Evolutionary conservation across 1,139 yeast genomes (phyloP).

Genomic region (Candida sp.): DNA sequence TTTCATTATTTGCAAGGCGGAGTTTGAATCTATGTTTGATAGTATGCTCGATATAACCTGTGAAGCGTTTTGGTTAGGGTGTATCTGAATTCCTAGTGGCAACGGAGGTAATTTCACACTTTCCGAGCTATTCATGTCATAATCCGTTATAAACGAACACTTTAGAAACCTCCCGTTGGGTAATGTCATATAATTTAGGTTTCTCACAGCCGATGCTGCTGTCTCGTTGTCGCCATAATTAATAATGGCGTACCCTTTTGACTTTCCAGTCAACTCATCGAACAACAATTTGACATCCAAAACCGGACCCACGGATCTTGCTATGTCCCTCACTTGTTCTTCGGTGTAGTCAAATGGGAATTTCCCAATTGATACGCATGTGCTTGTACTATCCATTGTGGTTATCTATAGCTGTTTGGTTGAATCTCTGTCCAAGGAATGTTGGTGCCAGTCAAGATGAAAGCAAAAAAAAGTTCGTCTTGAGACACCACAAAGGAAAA

Average conservation of each 20-base stretch:
- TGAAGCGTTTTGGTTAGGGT: conserved; percentile 55
- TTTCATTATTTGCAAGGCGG: conserved; percentile 57
- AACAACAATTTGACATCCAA: conserved; percentile 75
- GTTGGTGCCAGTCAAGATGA: background rate
- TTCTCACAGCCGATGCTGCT: conserved; percentile 91
- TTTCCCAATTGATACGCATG: conserved; percentile 39
- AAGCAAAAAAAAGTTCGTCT: background rate
- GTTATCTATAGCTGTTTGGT: background rate
- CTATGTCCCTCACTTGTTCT: conserved; percentile 84
- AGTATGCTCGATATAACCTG: conserved; percentile 67
- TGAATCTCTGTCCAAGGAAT: background rate
- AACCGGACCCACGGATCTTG: conserved; percentile 88
- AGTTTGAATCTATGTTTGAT: conserved; percentile 58
- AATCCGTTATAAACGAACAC: conserved; percentile 71
- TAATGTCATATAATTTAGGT: conserved; percentile 77
- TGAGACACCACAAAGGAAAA: background rate
- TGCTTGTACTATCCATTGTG: conserved; percentile 23
- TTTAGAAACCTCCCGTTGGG: conserved; percentile 69
- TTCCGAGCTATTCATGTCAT: conserved; percentile 19
- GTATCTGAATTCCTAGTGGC: conserved; percentile 56
- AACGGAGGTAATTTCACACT: conserved; percentile 42
- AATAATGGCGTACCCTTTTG: conserved; percentile 90
- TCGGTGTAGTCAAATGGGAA: conserved; percentile 66
- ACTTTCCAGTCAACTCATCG: conserved; percentile 88
- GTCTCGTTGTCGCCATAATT: conserved; percentile 79